These are phyloP conservation scores for Fusarium virguliforme DNA, from an alignment of 2,329 filamentous ascomycete genomes.

Conservation along the genomic window DNA sequence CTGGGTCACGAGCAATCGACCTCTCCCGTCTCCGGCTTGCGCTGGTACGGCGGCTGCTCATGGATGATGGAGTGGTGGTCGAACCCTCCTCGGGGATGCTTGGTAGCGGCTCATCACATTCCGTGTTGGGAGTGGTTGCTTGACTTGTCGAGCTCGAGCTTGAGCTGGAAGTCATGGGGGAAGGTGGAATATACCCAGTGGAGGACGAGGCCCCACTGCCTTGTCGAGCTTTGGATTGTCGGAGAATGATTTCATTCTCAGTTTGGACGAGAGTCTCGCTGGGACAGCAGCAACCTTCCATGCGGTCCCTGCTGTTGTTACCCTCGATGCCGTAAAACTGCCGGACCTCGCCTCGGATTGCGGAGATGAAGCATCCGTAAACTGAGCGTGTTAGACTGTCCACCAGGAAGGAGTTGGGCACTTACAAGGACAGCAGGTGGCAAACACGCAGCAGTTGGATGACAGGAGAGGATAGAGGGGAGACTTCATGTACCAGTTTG, in stretches of 20 bases:
- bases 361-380: slow-evolving; percentile 52
- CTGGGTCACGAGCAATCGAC: slow-evolving; percentile 32
- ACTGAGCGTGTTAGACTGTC: slow-evolving; percentile 44
- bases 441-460: slow-evolving; percentile 11
- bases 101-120: slow-evolving; percentile 24
- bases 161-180: slow-evolving; percentile 46
- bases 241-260: slow-evolving; percentile 55
- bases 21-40: slow-evolving; percentile 26
- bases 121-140: slow-evolving; percentile 9
- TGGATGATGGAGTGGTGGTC: slow-evolving; percentile 2
- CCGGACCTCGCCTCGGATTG: slow-evolving; percentile 53
- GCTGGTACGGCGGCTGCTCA: slow-evolving; percentile 19
- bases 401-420: background rate
- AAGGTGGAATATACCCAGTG: slow-evolving; percentile 40
- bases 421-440: slow-evolving; percentile 51
- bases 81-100: slow-evolving; percentile 42
- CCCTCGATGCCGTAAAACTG: slow-evolving; percentile 55
- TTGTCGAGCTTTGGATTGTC: slow-evolving; percentile 46
- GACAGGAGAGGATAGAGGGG: slow-evolving; percentile 12
- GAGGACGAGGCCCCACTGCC: slow-evolving; percentile 14
- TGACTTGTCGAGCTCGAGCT: slow-evolving; percentile 25
- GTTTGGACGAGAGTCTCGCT: slow-evolving; percentile 49
- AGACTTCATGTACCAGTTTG: slow-evolving; percentile 9
- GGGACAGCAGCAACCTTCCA: slow-evolving; percentile 52
- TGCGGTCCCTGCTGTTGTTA: slow-evolving; percentile 42